A percentile compares a stretch with the other conserved stretches of the same genome.
These are phyloP conservation scores for Lipomyces yamanashiensis DNA, from an alignment of 805 yeast genomes.

Conservation along the genomic window DNA sequence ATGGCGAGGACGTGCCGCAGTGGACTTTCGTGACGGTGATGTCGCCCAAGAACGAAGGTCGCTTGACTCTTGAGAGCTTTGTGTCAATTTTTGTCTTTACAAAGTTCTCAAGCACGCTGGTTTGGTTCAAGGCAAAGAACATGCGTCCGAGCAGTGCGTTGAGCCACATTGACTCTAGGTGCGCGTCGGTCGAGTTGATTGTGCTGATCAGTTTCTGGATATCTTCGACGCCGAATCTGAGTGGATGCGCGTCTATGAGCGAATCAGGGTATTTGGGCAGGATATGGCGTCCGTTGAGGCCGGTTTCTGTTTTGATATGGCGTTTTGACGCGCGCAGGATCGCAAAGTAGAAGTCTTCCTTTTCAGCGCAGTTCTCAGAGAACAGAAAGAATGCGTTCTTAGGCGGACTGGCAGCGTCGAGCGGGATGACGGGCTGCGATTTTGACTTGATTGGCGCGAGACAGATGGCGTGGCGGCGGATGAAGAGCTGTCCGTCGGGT, in stretches of 20 bases:
- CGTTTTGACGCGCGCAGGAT: slow-evolving; percentile 74
- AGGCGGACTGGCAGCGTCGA: slow-evolving; percentile 40
- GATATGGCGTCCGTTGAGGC: slow-evolving; percentile 24
- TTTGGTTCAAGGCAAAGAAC: slow-evolving; percentile 74
- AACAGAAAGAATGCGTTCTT: slow-evolving; percentile 63
- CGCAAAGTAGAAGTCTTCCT: slow-evolving; percentile 93
- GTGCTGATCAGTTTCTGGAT: slow-evolving; percentile 75
- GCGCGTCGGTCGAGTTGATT: slow-evolving; percentile 81
- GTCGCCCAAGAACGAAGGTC: slow-evolving; percentile 87
- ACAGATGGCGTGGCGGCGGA: slow-evolving; percentile 79
- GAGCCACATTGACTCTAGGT: slow-evolving; percentile 83
- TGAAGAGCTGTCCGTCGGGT: slow-evolving; percentile 77
- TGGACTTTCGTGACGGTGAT: slow-evolving; percentile 71
- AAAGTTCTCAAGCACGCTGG: slow-evolving; percentile 64
- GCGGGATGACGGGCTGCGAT: not conserved
- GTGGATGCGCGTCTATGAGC: slow-evolving; percentile 66
- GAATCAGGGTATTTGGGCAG: slow-evolving; percentile 55
- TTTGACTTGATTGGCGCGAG: slow-evolving; percentile 52
- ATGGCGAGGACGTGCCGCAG: slow-evolving; percentile 82
- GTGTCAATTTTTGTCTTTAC: slow-evolving; percentile 65
- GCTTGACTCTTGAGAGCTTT: slow-evolving; percentile 77
- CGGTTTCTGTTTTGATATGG: not conserved
- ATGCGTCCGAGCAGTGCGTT: slow-evolving; percentile 86
- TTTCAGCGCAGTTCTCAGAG: slow-evolving; percentile 75
- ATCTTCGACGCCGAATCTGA: slow-evolving; percentile 72